Evolutionary conservation across 2,329 filamentous ascomycete species (phyloP), one percentile per base, ranked within the genome.

Genomic region (Calonectria crousiana): DNA sequence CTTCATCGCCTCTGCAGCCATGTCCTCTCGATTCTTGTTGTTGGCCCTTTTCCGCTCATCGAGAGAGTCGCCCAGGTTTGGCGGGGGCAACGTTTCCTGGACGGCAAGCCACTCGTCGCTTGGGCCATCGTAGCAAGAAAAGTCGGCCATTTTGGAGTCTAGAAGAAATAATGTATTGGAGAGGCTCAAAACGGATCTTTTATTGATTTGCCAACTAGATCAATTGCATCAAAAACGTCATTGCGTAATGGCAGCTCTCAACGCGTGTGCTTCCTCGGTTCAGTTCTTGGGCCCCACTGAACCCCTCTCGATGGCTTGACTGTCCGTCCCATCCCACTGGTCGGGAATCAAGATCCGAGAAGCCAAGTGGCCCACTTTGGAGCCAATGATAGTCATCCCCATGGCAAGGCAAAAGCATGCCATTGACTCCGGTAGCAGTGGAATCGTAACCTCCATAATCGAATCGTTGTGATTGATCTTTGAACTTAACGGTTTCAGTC

Each of bases 41-140:
- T 73, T 34, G 2, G 36, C 26, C 0, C 6, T 30, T 6, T 78
- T 73, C 18, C 56, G 26, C n/a, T 72, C 78, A 13, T 51, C 56
- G 1, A 79, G 76, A n/a, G 71, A 65, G 0, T 70, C 36, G 6
- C 70, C 75, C 1, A 9, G 4, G 16, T 75, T 56, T 3, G 74
- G 69, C 2, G 73, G 26, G 0, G 71, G 72, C 0, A 79, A 28
- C 4, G 32, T 71, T 1, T 53, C 76, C 60, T 85, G 84, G 0
- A 87, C 75, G 0, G 83, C 85, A 4, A 84, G 72, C 88, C 88
- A 89, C 77, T 88, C 87, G 0, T 82, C 78, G 67, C 84, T 86
- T n/a, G 85, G 82, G 3, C 79, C 82, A 30, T 84, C 85, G 68
- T 87, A 88, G 74, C 81, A 71, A 5, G 86, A 83, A 38, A 77